Base-by-base conservation (phyloP, 2,329 filamentous ascomycete species). In the Fusarium virguliforme region DNA sequence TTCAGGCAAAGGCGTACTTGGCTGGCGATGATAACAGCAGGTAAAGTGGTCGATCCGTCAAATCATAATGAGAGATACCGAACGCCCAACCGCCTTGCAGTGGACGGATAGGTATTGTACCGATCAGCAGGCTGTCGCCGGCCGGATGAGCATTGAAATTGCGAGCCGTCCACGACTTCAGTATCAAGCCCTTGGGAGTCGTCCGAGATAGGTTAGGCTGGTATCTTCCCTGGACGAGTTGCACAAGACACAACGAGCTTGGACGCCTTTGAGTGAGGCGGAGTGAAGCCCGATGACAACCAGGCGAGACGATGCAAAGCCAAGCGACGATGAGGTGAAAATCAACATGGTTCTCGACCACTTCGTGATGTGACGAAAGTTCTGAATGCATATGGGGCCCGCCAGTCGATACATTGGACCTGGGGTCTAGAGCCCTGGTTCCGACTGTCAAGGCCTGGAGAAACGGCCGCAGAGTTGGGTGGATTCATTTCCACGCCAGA, bases 401-500 rank as follows among this genome's bases (percentile, higher is more conserved):
- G 28, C 60, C 43, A 30, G 46, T 71, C 48, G 57, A 67, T 54
- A 56, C n/a, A n/a, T n/a, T n/a, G 53, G 62, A 63, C 34, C 50
- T 48, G 28, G 62, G 65, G 70, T 62, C 62, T 58, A 46, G 62
- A 57, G 56, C 58, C 64, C 51, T 62, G 60, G 41, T 51, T 38
- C 50, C 58, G 40, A 67, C 55, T 61, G 60, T 58, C 35, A 72
- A 48, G 73, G 71, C 58, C 67, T 64, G 35, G 48, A 46, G 41
- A 68, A 50, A 48, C 38, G 73, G 73, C 65, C 73, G 70, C 73
- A 72, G 67, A 62, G 43, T 62, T 59, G 65, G 48, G 73, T 73
- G 72, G 70, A 58, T 66, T 68, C 48, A 62, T 65, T 69, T 70
- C 67, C 73, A 75, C 73, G 73, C 75, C 73, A 54, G 60, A 63